Base-by-base conservation (phyloP, 768 basidiomycete genomes). In the Phylloporus sp. region DNA sequence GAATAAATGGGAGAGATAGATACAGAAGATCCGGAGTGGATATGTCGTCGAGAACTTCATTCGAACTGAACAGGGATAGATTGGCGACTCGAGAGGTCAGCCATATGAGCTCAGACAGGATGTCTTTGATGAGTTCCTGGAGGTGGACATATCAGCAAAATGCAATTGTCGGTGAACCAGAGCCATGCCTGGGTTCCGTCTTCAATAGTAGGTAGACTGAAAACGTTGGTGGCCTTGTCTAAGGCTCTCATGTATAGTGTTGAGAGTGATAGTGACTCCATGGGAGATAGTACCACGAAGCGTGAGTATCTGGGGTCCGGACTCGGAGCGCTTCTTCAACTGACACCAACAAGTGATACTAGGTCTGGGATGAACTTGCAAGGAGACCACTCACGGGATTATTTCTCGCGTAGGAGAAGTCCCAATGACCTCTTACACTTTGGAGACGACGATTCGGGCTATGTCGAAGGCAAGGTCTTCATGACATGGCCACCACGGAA, bases 21-120 rank as follows among this genome's bases (percentile, higher is more conserved):
- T 90, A 94, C 2, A 85, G 71, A 31, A 94, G 71, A 70, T 93
- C 82, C 29, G 75, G 70, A 2, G 91, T 91, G 3, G 87, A 75
- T 49, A 95, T 82, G 66, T 95, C 92, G 40, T 91, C 87, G 16
- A 93, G 71, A 0, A 75, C 76, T 62, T 95, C 92, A 61, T 95
- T 95, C 4, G 84, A 74, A 52, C 91, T 93, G 72, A 95, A 92
- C 31, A 95, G 70, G 0, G 81, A 79, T 39, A 94, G 73, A 34
- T 75, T 76, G 23, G 76, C 58, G 49, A 92, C 75, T 23, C 82
- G 78, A 28, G 76, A 70, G 41, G 73, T 70, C 34, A 88, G 68
- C 38, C 72, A 70, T 23, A 72, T 70, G 27, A 93, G 71, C 71
- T 90, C 81, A 7, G 68, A 64, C 45, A 86, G 64, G 38, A 81